A percentile compares a stretch with the other conserved stretches of the same genome.
Conservation (phyloP, 164 flowering plant species). For the Liquidambar formosana region DNA sequence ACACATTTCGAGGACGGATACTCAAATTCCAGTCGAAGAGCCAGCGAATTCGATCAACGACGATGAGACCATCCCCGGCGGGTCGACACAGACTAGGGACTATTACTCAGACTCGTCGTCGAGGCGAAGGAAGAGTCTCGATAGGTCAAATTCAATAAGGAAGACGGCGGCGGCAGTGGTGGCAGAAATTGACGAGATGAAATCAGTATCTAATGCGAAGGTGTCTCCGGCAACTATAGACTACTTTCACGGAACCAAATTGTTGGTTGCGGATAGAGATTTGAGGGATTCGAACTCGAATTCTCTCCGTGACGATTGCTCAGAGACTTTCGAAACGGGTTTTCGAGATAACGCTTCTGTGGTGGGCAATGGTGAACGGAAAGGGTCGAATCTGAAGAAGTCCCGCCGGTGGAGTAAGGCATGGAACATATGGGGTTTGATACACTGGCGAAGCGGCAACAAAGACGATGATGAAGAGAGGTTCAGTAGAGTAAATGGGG, state of each 20-base stretch:
- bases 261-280: constrained; percentile 37
- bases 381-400: constrained; percentile 53
- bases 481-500: constrained; percentile 58
- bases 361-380: constrained; percentile 38
- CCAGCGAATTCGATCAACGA: constrained; percentile 36
- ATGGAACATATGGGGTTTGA: constrained; percentile 89
- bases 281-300: constrained; percentile 55
- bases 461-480: constrained; percentile 75
- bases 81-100: constrained; percentile 84
- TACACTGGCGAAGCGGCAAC: constrained; percentile 50
- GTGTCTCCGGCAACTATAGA: constrained; percentile 51
- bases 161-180: constrained; percentile 70
- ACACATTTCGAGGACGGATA: constrained; percentile 49
- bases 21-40: constrained; percentile 76
- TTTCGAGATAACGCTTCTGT: constrained; percentile 45
- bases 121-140: constrained; percentile 71
- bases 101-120: constrained; percentile 84
- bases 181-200: constrained; percentile 69
- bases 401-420: constrained; percentile 75
- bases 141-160: constrained; percentile 66
- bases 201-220: constrained; percentile 54
- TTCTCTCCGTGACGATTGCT: constrained; percentile 71
- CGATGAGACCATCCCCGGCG: constrained; percentile 71
- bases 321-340: constrained; percentile 61
- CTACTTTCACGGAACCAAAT: constrained; percentile 31